Base-by-base conservation (phyloP, 805 yeast species). In the Yarrowia yakushimensis region DNA sequence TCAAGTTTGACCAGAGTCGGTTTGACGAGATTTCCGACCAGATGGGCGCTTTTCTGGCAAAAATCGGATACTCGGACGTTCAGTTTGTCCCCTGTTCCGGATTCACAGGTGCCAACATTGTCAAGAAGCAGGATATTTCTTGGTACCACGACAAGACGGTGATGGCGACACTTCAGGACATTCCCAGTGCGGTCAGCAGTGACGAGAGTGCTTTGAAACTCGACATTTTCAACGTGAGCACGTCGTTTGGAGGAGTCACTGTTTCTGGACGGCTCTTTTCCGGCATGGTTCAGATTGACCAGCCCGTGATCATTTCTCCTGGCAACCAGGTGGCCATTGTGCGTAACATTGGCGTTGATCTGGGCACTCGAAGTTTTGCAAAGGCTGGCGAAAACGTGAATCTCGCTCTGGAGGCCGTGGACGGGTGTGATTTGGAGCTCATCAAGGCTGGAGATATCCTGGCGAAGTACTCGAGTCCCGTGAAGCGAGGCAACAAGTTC, bases 211-310 rank as follows among this genome's bases (percentile, higher is more conserved):
- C 81, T 12, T 83, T 90, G 65, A 74, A 82, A 11, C 77, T 90
- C 70, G 80, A 87, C 0, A 80, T 87, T 4, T 79, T 84, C 63
- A 96, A 91, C 67, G 81, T 86, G 0, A 78, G 76, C 65, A 80
- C 82, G 15, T 76, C 76, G 37, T 78, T 80, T 30, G 82, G 77
- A 31, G 75, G 78, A 5, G 74, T 86, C 28, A 74, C 79, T 1
- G 74, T 88, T 9, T 73, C 80, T 31, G 97, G 96, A 2, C 79
- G 90, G 63, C 78, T 89, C 1, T 80, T 82, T 57, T 76, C 85
- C 13, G 97, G 97, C 1, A 71, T 78, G 5, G 77, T 89, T 34
- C 90, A 87, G 72, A 80, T 82, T 1, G 94, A 92, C 23, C 90
- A 90, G 69, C 78, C 86, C 0, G 76, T 88, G 8, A 70, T 78